Evolutionary conservation across 257 asterid genomes (phyloP).

Genomic region (Leonotis leonurus): DNA sequence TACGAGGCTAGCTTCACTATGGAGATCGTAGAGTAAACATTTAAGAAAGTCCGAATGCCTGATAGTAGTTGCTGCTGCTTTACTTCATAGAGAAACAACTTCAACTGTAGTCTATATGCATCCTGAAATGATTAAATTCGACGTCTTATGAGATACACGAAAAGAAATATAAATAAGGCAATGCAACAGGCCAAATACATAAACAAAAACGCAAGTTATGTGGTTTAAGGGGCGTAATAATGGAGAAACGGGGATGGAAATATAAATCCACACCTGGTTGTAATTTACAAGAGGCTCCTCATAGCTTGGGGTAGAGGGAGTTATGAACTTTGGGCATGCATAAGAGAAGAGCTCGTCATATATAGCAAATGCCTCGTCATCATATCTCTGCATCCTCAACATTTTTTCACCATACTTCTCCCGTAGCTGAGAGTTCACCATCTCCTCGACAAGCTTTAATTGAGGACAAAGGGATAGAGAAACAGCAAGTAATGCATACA

Average conservation of each 20-base stretch:
- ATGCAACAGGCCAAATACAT: neutral
- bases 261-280: constrained; percentile 62
- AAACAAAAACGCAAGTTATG: neutral
- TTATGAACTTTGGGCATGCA: constrained; percentile 97
- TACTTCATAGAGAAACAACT: constrained; percentile 84
- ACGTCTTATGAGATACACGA: constrained; percentile 21
- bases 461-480: constrained; percentile 90
- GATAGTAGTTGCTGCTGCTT: constrained; percentile 85
- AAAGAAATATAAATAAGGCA: neutral
- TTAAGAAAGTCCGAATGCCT: constrained; percentile 73
- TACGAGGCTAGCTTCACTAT: constrained; percentile 69
- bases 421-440: constrained; percentile 70
- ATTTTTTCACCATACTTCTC: constrained; percentile 94
- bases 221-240: neutral
- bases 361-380: constrained; percentile 74
- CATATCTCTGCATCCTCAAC: constrained; percentile 82
- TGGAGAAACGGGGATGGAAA: neutral
- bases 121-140: constrained; percentile 45
- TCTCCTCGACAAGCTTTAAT: constrained; percentile 82
- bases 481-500: constrained; percentile 95
- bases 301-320: constrained; percentile 90
- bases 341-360: constrained; percentile 97
- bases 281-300: constrained; percentile 97
- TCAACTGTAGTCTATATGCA: constrained; percentile 81
- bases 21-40: constrained; percentile 82